Evolutionary conservation across 2,329 filamentous ascomycete genomes (phyloP), one percentile per base, ranked within the genome.

Genomic region (Venturia asperata): DNA sequence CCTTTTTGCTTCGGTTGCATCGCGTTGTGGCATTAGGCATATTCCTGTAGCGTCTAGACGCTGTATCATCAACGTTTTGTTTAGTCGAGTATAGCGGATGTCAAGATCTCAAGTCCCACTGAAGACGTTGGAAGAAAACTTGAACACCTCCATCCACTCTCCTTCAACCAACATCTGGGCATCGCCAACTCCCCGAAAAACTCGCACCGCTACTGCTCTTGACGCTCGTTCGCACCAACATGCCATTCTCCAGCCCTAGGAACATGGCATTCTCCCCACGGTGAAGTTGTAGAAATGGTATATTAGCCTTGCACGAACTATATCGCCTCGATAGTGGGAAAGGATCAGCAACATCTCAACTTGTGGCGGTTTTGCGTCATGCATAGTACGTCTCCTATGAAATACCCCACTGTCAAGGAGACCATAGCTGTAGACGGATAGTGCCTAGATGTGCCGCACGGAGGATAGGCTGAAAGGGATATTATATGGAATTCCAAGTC

Each of bases 361-460:
- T 34, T 61, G 39, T 27, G 39, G 60, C 42, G 60, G 19, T 27
- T 45, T 61, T 61, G 60, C 60, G 60, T 61, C 60, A 61, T 61
- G 39, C 37, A 61, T 61, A 43, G 37, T 39, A 61, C 39, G 10
- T 21, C 27, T 27, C 19, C 39, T 43, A 61, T 61, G 11, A 42
- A 34, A 6, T 24, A 45, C 37, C 39, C 60, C 60, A 17, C n/a
- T 39, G 24, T 45, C 19, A 19, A 17, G 21, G 9, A 27, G 37
- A 19, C 60, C 39, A 27, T 42, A 61, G 60, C 52, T 34, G 52
- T 15, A 37, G 52, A n/a, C 52, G 52, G 52, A 58, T 58, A 58
- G 52, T 58, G 52, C 52, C 52, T 58, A n/a, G 5, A n/a, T 58
- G 4, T n/a, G 9, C 30, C 52, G 52, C 52, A 37, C 52, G 30